Base-by-base conservation (phyloP, 306 rosid genomes). In the Cicer arietinum region DNA sequence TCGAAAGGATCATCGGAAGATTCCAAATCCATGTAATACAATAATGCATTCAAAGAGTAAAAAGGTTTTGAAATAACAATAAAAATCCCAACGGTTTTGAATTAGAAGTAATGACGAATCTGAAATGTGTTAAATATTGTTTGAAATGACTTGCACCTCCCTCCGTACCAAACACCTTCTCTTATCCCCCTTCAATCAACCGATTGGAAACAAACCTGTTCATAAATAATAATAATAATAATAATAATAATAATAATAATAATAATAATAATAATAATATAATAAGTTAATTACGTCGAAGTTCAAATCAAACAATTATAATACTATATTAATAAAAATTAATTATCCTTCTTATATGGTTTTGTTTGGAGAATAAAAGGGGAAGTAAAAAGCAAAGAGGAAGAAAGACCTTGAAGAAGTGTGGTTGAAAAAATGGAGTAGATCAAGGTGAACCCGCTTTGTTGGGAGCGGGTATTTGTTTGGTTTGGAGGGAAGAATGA, bases 11-110 rank as follows among this genome's bases (percentile, higher is more conserved):
- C 85, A 62, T 72, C 67, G 10, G 86, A 79, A 76, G 87, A 82
- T 72, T 78, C 90, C 46, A 82, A 88, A 80, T 92, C 99, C 99
- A 95, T 95, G 53, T 56, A 70, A 65, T 77, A 75, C 72, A 18
- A 75, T 75, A 39, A 40, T 3, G 54, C 75, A 77, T 77, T 77
- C 75, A 66, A 74, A 62, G 40, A 0, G 5, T 7, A 43, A 48
- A 57, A 56, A 58, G 0, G 0, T 10, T 20, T 81, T 1, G 3
- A 46, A 20, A 10, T 53, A 78, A 22, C 42, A 42, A 56, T 48
- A 6, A 6, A 10, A 45, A 7, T 52, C 41, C 42, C 68, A 6
- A 37, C 20, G 8, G 30, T 57, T 22, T 37, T 11, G 16, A 57
- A 47, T 51, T 67, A 13, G 1, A 42, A 76, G 73, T 57, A 64